Evolutionary conservation across 805 yeast genomes (phyloP), one percentile per base, ranked within the genome.

Genomic region (Candida gorgasii): DNA sequence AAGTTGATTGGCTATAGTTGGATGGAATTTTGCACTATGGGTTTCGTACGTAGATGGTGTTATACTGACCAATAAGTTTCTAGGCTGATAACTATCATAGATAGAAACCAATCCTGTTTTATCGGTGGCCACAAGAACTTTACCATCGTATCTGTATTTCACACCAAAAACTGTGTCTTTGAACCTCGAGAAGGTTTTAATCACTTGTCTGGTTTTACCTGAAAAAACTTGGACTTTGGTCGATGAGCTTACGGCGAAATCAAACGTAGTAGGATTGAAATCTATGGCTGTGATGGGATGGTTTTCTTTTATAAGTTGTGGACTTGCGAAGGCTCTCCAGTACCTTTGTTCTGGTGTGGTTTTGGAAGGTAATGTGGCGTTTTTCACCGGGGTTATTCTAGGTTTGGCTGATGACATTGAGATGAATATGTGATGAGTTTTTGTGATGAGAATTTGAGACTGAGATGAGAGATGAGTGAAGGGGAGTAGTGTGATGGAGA

Each of bases 141-240:
- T 86, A 42, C 99, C 99, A 59, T 93, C 99, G 43, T 77, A 77
- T 56, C 98, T 77, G 63, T 83, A 92, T 61, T 89, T 95, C 35
- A 96, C 98, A 23, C 89, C 79, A 59, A 87, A 89, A 0, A 89
- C 99, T 0, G 90, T 82, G 55, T 92, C 98, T 59, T 87, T 89
- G 66, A 93, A 93, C 49, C 97, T 67, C 3, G 82, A 76, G 51
- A 89, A 86, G 0, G 96, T 89, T 65, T 88, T 88, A 29, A 80
- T 73, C 3, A 90, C 96, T 58, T 89, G 95, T 55, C 97, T 77
- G 0, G 98, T 93, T 62, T 88, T 88, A n/a, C 96, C 84, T 0
- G 96, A 86, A 57, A 92, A 87, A 7, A 93, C 80, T 62, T 93
- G 98, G 44, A 93, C 86, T 58, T 97, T 76, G 0, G 97, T 85